Conservation (phyloP, 1,284 basidiomycete genomes). For the Apiotrichum sp. region DNA sequence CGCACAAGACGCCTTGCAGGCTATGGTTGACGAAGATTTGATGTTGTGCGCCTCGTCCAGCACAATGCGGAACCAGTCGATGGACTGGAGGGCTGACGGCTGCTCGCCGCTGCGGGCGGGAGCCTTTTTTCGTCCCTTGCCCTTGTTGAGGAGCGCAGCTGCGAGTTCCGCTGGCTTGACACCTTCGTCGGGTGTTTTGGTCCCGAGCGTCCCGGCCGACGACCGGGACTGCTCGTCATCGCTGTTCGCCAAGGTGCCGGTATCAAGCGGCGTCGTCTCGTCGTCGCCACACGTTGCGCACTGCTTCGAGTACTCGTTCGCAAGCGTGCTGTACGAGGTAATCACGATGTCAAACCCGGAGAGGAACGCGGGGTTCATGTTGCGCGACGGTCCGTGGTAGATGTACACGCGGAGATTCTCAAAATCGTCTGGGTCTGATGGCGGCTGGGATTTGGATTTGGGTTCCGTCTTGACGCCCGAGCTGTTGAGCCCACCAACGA, state of each 20-base stretch:
- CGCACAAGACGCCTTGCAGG: conserved; percentile 89
- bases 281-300: conserved; percentile 54
- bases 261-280: conserved; percentile 32
- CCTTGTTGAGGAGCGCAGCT: conserved; percentile 52
- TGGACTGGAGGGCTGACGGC: conserved; percentile 82
- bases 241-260: conserved; percentile 33
- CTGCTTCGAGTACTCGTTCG: conserved; percentile 91
- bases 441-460: conserved; percentile 13
- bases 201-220: conserved; percentile 3
- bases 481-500: conserved; percentile 62
- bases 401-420: conserved; percentile 71
- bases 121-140: conserved; percentile 31
- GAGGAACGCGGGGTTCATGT: conserved; percentile 73
- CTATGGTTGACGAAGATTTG: conserved; percentile 91
- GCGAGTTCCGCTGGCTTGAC: conserved; percentile 55
- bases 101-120: conserved; percentile 53
- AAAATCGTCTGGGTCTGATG: conserved; percentile 27
- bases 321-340: conserved; percentile 93
- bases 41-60: conserved; percentile 98
- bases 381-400: conserved; percentile 89
- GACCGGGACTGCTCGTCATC: conserved; percentile 18
- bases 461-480: conserved; percentile 22
- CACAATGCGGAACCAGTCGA: conserved; percentile 96
- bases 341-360: conserved; percentile 95
- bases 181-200: conserved; percentile 53